Evolutionary conservation across 208 protist genomes (phyloP).

Genomic region (Trypanosoma cruzi): DNA sequence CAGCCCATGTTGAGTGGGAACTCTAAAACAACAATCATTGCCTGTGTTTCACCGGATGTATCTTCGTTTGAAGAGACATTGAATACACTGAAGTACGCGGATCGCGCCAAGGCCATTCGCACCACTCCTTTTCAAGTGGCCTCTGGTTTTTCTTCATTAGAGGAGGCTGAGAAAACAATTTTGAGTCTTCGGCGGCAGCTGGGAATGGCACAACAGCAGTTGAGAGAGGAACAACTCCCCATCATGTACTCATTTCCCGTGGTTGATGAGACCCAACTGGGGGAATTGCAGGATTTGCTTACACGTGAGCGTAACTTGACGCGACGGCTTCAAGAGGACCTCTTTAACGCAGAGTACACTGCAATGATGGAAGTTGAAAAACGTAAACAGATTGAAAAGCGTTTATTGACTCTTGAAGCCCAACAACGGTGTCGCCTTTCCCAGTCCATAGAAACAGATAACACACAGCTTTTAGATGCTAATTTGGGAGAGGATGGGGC

Average conservation of each 20-base stretch:
- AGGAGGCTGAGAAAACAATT: constrained; percentile 68
- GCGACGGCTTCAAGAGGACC: constrained; percentile 74
- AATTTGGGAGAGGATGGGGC: constrained; percentile 14
- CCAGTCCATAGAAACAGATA: background rate
- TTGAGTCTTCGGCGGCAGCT: constrained; percentile 64
- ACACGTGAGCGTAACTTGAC: constrained; percentile 49
- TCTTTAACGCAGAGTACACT: constrained; percentile 85
- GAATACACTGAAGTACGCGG: constrained; percentile 97
- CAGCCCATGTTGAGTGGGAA: constrained; percentile 95
- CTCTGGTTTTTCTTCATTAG: constrained; percentile 15
- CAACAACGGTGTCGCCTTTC: background rate
- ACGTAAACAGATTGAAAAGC: constrained; percentile 62
- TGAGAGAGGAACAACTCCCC: constrained; percentile 14
- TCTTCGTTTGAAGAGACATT: constrained; percentile 94
- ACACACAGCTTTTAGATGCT: background rate
- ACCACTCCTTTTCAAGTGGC: constrained; percentile 80
- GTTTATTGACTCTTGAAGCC: constrained; percentile 40
- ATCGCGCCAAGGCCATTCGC: constrained; percentile 93
- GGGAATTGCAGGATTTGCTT: constrained; percentile 36
- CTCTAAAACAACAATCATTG: constrained; percentile 93
- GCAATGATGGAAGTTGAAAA: constrained; percentile 81
- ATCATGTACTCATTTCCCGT: background rate
- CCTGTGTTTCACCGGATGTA: constrained; percentile 91
- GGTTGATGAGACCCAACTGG: background rate
- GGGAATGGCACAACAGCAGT: constrained; percentile 43